These are phyloP conservation scores for Chaetomium cochliodes DNA, from an alignment of 495 filamentous ascomycete genomes.

Conservation along the genomic window DNA sequence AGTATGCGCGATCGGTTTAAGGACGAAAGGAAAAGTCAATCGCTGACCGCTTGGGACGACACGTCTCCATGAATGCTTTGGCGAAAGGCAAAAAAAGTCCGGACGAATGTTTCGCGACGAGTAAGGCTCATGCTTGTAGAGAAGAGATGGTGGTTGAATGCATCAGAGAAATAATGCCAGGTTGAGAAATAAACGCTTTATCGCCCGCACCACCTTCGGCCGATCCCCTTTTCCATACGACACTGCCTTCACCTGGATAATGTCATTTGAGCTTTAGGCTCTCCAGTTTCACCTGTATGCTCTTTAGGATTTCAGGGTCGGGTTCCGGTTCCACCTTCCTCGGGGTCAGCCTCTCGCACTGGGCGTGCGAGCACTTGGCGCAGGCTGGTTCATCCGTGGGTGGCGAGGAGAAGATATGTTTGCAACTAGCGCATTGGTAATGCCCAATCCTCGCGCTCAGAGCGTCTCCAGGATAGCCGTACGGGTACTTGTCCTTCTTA, in stretches of 20 bases:
- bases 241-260: background rate
- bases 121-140: slow-evolving; percentile 19
- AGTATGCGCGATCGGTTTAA: background rate
- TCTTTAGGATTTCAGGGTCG: slow-evolving; percentile 63
- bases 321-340: slow-evolving; percentile 60
- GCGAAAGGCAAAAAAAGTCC: background rate
- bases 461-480: slow-evolving; percentile 73
- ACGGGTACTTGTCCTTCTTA: slow-evolving; percentile 70
- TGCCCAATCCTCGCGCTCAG: slow-evolving; percentile 48
- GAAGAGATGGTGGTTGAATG: slow-evolving; percentile 14
- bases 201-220: background rate
- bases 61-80: slow-evolving; percentile 6
- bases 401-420: slow-evolving; percentile 51
- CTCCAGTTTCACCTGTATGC: slow-evolving; percentile 59
- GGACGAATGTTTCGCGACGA: slow-evolving; percentile 10
- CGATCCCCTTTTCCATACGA: background rate
- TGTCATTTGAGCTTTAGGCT: slow-evolving; percentile 41
- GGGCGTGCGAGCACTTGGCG: slow-evolving; percentile 59
- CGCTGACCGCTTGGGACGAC: background rate
- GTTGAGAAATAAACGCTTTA: slow-evolving; percentile 7
- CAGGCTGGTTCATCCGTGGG: slow-evolving; percentile 50
- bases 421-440: slow-evolving; percentile 66
- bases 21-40: background rate
- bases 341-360: slow-evolving; percentile 52
- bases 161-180: slow-evolving; percentile 14